Conservation (phyloP, 225 moss, liverwort and hornwort species). For the Antitrichia curtipendula region DNA sequence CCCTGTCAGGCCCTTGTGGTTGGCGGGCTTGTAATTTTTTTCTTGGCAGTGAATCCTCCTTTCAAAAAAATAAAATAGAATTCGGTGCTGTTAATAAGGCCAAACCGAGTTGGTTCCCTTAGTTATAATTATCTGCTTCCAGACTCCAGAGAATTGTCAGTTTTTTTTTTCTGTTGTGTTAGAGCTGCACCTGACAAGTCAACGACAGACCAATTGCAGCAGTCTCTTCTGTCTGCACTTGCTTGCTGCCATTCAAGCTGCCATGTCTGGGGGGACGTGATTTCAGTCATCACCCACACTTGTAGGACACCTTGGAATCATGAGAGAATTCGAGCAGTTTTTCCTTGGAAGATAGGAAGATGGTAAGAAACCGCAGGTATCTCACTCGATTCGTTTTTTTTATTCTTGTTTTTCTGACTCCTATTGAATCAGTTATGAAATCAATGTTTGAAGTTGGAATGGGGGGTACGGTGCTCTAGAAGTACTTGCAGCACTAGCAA, state of each 20-base stretch:
- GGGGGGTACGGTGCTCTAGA: not conserved
- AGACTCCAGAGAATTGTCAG: not conserved
- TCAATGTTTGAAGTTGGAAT: not conserved
- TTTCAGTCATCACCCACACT: not conserved
- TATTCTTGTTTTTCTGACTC: too few relatives aligned
- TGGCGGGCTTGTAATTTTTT: too few relatives aligned
- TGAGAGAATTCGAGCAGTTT: not conserved
- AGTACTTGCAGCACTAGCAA: not conserved
- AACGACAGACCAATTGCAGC: not conserved
- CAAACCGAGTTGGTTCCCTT: not conserved
- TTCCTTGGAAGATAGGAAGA: too few relatives aligned
- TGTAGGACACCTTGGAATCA: not conserved
- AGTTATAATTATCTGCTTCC: not conserved
- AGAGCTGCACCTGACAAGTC: not conserved
- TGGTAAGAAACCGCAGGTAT: not conserved
- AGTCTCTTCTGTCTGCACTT: not conserved
- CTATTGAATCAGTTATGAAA: not conserved
- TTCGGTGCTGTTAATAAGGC: not conserved
- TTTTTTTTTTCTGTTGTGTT: not conserved
- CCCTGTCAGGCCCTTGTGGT: too few relatives aligned
- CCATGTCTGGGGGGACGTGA: not conserved
- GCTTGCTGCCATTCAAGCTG: not conserved
- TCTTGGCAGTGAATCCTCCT: too few relatives aligned
- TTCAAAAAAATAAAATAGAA: too few relatives aligned
- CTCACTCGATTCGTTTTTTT: not conserved